Evolutionary conservation across 257 asterid genomes (phyloP).

Genomic region (Solanum corneliomulleri): DNA sequence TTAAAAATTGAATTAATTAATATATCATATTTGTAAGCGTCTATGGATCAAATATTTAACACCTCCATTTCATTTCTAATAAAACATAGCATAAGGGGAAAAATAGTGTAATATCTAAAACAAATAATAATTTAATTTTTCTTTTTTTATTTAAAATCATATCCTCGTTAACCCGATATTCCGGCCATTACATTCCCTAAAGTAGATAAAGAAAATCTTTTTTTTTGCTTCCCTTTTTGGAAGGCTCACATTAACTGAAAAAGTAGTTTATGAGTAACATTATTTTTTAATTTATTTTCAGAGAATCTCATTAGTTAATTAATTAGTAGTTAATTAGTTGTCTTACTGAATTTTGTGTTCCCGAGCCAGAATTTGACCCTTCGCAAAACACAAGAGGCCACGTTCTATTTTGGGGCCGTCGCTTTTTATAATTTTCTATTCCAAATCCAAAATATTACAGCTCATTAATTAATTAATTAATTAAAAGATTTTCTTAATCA

Average conservation of each 20-base stretch:
- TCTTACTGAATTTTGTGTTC: neutral
- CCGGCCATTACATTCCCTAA: neutral
- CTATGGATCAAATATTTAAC: neutral
- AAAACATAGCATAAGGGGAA: neutral
- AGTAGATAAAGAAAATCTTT: neutral
- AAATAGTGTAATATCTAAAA: fast-evolving
- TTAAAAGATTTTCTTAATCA: neutral
- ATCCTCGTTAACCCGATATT: no score
- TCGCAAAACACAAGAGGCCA: neutral
- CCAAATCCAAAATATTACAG: neutral
- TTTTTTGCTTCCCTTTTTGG: neutral
- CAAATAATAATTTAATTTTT: neutral
- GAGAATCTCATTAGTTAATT: neutral
- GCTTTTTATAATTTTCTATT: neutral
- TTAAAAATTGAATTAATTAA: neutral
- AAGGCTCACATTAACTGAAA: neutral
- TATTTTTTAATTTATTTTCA: no score
- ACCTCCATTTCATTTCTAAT: no score
- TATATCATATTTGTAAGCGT: neutral
- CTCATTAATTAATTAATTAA: neutral
- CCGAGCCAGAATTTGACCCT: neutral
- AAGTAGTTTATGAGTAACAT: neutral
- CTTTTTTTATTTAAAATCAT: neutral
- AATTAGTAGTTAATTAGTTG: neutral
- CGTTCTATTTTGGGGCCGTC: neutral